Base-by-base conservation (phyloP, 2,329 filamentous ascomycete species). In the Zymoseptoria passerinii region DNA sequence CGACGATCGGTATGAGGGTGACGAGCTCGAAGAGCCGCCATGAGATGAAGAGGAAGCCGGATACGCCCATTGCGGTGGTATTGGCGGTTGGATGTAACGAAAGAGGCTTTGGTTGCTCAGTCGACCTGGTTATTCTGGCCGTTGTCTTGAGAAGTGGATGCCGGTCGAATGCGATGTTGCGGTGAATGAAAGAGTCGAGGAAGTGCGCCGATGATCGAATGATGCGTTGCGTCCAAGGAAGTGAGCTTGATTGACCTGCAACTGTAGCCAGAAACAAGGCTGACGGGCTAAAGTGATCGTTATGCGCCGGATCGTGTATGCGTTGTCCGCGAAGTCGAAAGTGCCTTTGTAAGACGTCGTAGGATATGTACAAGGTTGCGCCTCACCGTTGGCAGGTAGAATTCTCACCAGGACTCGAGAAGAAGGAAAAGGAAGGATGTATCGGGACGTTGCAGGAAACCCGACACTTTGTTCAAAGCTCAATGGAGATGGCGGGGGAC, bases 1-100 rank as follows among this genome's bases (percentile, higher is more conserved):
- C 83, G 69, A 86, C 77, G 59, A 81, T 79, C 29, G 83, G 83
- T 61, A 86, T 82, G 65, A 86, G 73, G 50, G 82, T 85, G 73
- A 83, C 67, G 73, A 86, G 80, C 71, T 87, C 76, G 70, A 80
- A 75, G 69, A 85, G 67, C 59, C 83, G 80, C 77, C 81, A 84
- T 71, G 80, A 80, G 72, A 81, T 77, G 76, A 86, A 86, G 66
- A 84, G 79, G 52, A 86, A 67, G 59, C 82, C 81, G 61, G 77
- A 76, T 67, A 80, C 66, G 6, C 74, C 74, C 77, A 79, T 80
- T 61, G 58, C 35, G 48, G 18, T 48, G 8, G 18, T 44, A 8
- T 29, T 44, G 35, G 2, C 13, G 7, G 23, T 23, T 23, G 35
- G 13, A 44, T 44, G 35, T 40, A n/a, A 44, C 4, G 35, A 44